Percentiles rank a stretch among this genome's conserved stretches.
Evolutionary conservation across 805 yeast species (phyloP).

Genomic region (Yamadazyma akitaensis): DNA sequence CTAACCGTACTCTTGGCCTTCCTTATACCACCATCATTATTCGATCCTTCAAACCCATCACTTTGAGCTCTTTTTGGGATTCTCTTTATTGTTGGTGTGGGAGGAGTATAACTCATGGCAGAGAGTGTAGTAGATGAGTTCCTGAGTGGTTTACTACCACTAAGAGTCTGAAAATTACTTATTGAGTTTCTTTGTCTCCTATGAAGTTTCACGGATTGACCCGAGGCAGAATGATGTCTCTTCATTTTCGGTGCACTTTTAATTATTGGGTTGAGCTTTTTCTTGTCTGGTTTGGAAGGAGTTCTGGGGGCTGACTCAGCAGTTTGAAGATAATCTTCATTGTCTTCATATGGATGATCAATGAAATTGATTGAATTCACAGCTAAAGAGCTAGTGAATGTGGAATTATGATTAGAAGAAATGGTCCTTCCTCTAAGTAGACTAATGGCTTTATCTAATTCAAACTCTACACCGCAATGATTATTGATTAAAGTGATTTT

Average conservation of each 20-base stretch:
- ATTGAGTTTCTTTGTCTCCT: conserved; percentile 13
- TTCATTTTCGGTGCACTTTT: conserved; percentile 20
- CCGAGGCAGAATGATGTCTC: conserved; percentile 23
- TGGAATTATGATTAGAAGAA: conserved; percentile 16
- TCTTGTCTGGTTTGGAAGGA: conserved; percentile 10
- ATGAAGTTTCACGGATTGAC: conserved; percentile 1
- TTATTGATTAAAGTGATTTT: conserved; percentile 79
- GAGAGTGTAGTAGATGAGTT: conserved; percentile 14
- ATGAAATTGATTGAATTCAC: conserved; percentile 9
- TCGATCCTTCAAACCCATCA: conserved; percentile 1
- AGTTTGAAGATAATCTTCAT: neutral
- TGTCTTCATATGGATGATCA: neutral
- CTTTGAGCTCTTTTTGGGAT: conserved; percentile 2
- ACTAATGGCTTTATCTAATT: conserved; percentile 78
- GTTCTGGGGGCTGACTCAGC: conserved; percentile 1
- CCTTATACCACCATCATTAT: conserved; percentile 14
- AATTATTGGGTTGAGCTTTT: conserved; percentile 2
- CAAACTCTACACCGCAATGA: conserved; percentile 87
- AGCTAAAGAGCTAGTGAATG: conserved; percentile 12
- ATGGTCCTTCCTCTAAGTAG: conserved; percentile 59
- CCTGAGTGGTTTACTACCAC: neutral
- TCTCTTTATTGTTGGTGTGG: neutral
- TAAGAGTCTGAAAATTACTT: conserved; percentile 10
- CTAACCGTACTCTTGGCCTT: conserved; percentile 37
- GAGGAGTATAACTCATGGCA: conserved; percentile 11